A percentile compares a stretch with the other conserved stretches of the same genome.
Evolutionary conservation across 2,329 filamentous ascomycete species (phyloP).

Genomic region (Alternaria gansuensis): DNA sequence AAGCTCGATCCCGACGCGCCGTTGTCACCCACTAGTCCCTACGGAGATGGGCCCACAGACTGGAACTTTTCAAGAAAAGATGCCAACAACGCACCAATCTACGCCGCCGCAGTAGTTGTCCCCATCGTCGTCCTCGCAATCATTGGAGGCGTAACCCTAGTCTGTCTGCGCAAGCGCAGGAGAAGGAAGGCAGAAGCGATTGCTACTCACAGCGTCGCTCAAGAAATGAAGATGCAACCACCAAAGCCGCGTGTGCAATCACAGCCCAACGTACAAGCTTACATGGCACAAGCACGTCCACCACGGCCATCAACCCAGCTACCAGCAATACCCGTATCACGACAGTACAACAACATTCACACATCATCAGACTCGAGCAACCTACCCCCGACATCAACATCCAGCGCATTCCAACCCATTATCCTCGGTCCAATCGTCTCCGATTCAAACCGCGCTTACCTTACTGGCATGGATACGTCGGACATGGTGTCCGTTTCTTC

Average conservation of each 20-base stretch:
- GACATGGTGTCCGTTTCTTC: constrained; percentile 46
- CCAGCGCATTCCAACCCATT: constrained; percentile 37
- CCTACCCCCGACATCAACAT: constrained; percentile 27
- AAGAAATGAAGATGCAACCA: constrained; percentile 43
- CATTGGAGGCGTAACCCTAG: constrained; percentile 35
- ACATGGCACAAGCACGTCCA: constrained; percentile 33
- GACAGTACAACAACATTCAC: neutral
- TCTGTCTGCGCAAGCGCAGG: constrained; percentile 46
- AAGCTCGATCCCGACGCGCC: constrained; percentile 1
- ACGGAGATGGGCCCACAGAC: constrained; percentile 5
- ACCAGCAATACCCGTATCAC: constrained; percentile 12
- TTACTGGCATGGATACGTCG: constrained; percentile 53
- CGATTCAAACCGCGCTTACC: constrained; percentile 46
- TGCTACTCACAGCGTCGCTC: constrained; percentile 13
- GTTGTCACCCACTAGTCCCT: constrained; percentile 5
- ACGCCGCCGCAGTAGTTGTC: constrained; percentile 37
- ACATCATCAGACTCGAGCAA: too few species aligned
- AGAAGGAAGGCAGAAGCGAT: constrained; percentile 29
- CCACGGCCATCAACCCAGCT: neutral
- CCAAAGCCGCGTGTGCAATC: constrained; percentile 28
- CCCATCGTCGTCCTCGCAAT: constrained; percentile 40
- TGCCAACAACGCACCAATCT: constrained; percentile 26
- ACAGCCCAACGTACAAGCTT: constrained; percentile 22
- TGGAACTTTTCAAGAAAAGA: constrained; percentile 15
- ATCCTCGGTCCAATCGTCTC: constrained; percentile 48